Percentiles rank a stretch among this genome's conserved stretches.
Evolutionary conservation across 2,329 filamentous ascomycete genomes (phyloP).

Genomic region (Huntiella moniliformis): DNA sequence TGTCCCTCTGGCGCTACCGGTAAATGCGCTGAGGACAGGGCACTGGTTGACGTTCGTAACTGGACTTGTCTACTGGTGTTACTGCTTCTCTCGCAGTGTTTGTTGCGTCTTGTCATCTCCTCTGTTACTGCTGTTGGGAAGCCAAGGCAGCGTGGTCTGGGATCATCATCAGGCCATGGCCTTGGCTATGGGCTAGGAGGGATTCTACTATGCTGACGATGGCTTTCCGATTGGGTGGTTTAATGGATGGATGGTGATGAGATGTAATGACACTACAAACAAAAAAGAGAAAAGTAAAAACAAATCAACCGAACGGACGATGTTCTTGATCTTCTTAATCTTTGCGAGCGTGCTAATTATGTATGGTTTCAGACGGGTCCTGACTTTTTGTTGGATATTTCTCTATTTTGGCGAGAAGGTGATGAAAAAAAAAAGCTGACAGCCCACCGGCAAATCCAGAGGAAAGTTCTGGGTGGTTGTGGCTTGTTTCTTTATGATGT

Average conservation of each 20-base stretch:
- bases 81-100: conserved; percentile 9
- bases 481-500: neutral
- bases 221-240: conserved; percentile 4
- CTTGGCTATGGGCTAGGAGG: conserved; percentile 12
- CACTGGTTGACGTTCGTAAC: conserved; percentile 1
- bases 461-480: neutral
- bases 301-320: conserved; percentile 1
- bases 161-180: conserved; percentile 11
- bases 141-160: conserved; percentile 9
- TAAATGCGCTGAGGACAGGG: conserved; percentile 26
- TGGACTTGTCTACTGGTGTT: conserved; percentile 4
- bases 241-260: conserved; percentile 1
- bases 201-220: conserved; percentile 11
- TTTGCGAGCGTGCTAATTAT: neutral
- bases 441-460: neutral
- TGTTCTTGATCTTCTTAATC: neutral
- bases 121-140: conserved; percentile 10
- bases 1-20: conserved; percentile 96
- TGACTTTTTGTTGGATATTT: neutral
- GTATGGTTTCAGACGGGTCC: neutral
- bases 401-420: neutral
- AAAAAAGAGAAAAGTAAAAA: conserved; percentile 9
- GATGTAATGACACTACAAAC: neutral
- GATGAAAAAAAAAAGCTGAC: neutral
- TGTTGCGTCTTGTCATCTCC: conserved; percentile 6